Evolutionary conservation across 2,329 filamentous ascomycete genomes (phyloP), one percentile per base, ranked within the genome.

Genomic region (Salinomyces thailandicus): DNA sequence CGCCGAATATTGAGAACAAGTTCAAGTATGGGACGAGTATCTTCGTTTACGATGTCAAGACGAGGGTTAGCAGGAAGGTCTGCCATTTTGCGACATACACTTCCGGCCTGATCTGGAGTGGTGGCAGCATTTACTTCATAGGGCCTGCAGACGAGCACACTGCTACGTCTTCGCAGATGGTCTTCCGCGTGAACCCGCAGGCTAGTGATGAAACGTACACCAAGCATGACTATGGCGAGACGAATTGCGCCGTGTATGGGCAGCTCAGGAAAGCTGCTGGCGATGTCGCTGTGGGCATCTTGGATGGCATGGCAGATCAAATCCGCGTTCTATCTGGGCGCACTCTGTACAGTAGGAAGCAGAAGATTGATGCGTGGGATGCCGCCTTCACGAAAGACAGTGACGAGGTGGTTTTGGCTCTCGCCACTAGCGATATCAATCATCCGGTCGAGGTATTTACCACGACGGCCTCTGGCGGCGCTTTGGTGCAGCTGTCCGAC

Each of bases 371-470:
- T n/a, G 41, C 45, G 2, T 51, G 43, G 34, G 43, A 44, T 34
- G 46, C 41, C 9, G 37, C 33, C 4, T 44, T 45, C 33, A 32
- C 36, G 7, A 30, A 27, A 13, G 44, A 46, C 18, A 47, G 45
- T 16, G 41, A 47, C 15, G 47, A 54, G 13, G 34, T 50, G 9
- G 31, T 51, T 18, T 16, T 58, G 4, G 50, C 53, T 2, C 26
- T 61, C 5, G 53, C 52, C 2, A 46, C 41, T 9, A 46, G 51
- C 18, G 46, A 51, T 26, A 38, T 51, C 33, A 51, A 54, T 37
- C 37, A 43, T 13, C 57, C 57, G 1, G 30, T 37, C 11, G 57
- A 61, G 39, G 49, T 61, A 16, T 59, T 47, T 43, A 45, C 54
- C 14, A 48, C 46, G 5, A 48, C 45, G n/a, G 39, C 45, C 2